Evolutionary conservation across 441 rosid species (phyloP), one percentile per base, ranked within the genome.

Genomic region (Erodium trifolium): DNA sequence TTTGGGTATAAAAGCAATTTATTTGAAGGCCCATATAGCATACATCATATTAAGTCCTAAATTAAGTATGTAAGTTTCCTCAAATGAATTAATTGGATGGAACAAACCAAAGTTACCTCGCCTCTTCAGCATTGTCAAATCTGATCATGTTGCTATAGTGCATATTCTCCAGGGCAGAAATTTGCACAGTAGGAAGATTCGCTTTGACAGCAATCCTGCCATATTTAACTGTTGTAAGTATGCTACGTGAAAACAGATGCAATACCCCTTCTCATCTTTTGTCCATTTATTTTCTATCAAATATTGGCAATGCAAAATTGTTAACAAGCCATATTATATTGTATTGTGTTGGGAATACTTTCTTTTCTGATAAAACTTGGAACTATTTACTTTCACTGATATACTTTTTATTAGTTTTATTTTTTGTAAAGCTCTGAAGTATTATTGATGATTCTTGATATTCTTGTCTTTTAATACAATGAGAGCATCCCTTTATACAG

Each of bases 81-180:
- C 65, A 70, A 55, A 14, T 41, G 34, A n/a, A 64, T 63, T 29
- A 71, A 17, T 11, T 17, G 68, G 43, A 53, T 67, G 19, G 63
- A 12, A 64, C 39, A 45, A 70, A 67, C 14, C 64, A 72, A 23
- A 59, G 65, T 78, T 83, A 92, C 99, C 96, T 95, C 75, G 96
- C 86, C 84, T 88, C 81, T 67, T 87, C 85, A 76, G 81, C 77
- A 79, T 95, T 81, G 79, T 87, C 90, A 88, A 92, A 89, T 86
- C 99, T 86, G 69, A 95, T 92, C 96, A 92, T 90, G 82, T 90
- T 84, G 85, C 91, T 88, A 71, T 95, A 95, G 70, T 92, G 98
- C 97, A 95, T 90, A 77, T 83, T 90, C 80, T 95, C 97, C 63
- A 95, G 78, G 51, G 98, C 98, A 72, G 86, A 73, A 78, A 92